Conservation (phyloP, 352 stramenopile species). For the Phytophthora aleatoria region DNA sequence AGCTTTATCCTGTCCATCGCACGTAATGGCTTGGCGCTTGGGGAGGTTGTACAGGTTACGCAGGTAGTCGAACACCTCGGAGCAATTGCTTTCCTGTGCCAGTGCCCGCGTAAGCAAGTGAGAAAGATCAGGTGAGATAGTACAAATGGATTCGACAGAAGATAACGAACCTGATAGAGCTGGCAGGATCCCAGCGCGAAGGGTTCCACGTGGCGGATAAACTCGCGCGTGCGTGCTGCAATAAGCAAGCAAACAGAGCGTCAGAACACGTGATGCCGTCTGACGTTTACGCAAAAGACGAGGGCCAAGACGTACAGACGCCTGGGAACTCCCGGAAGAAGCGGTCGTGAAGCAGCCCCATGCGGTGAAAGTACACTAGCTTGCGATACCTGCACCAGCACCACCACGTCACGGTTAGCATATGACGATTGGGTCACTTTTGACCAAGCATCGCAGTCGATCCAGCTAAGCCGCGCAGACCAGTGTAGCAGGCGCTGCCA, state of each 20-base stretch:
- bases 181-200: constrained; percentile 62
- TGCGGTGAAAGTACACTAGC: constrained; percentile 74
- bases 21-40: constrained; percentile 35
- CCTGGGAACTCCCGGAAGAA: constrained; percentile 71
- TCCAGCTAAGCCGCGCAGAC: constrained; percentile 2
- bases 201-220: constrained; percentile 70
- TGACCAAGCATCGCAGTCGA: background rate
- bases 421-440: background rate
- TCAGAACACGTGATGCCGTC: constrained; percentile 9
- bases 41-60: constrained; percentile 58
- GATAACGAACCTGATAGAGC: constrained; percentile 52
- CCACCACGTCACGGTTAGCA: background rate
- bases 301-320: constrained; percentile 35
- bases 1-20: constrained; percentile 18
- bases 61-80: constrained; percentile 68
- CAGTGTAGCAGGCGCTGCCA: constrained; percentile 72
- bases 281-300: background rate
- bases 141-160: background rate
- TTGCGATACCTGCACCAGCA: constrained; percentile 61
- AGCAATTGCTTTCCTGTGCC: constrained; percentile 56
- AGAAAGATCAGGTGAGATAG: background rate
- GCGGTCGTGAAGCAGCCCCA: constrained; percentile 66
- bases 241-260: background rate
- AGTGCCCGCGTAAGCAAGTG: background rate
- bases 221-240: constrained; percentile 57